phyloP scores from a whole-genome alignment of 148 eudicot genomes.

The Vaccinium macrocarpon region DNA sequence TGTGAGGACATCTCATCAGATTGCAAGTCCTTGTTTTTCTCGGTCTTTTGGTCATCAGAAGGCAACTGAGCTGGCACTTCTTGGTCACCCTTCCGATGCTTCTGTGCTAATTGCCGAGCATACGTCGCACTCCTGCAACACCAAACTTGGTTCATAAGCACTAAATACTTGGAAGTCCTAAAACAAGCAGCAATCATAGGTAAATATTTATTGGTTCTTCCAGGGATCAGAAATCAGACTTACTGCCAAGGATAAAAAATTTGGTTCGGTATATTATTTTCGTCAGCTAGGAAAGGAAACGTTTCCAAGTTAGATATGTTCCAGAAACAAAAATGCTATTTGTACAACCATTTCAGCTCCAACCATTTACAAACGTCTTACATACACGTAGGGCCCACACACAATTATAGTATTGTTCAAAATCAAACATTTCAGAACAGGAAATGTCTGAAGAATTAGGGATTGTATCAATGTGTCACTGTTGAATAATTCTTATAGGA shows the following conservation, averaged over 20 bases:
- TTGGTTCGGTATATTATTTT: background rate
- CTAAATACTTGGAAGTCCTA: background rate
- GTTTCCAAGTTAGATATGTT: background rate
- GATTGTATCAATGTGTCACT: background rate
- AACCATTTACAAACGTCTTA: too few species aligned
- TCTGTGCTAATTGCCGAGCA: constrained; percentile 63
- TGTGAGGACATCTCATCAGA: constrained; percentile 22
- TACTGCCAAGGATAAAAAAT: background rate
- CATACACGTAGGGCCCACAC: too few species aligned
- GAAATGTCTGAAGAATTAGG: background rate
- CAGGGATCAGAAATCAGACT: background rate
- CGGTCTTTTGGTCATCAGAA: constrained; percentile 16
- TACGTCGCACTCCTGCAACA: constrained; percentile 78
- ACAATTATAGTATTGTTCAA: too few species aligned
- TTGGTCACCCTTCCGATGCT: constrained; percentile 33
- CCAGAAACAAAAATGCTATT: too few species aligned
- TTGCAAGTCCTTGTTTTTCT: constrained; percentile 17
- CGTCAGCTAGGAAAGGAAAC: background rate
- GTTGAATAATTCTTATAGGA: background rate
- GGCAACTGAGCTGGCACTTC: constrained; percentile 23
- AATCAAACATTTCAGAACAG: background rate
- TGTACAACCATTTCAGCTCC: too few species aligned
- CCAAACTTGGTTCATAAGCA: constrained; percentile 17
- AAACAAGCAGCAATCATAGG: background rate
- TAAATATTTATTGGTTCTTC: background rate